Conservation (phyloP, 345 rosid genomes). For the Laguncularia racemosa region DNA sequence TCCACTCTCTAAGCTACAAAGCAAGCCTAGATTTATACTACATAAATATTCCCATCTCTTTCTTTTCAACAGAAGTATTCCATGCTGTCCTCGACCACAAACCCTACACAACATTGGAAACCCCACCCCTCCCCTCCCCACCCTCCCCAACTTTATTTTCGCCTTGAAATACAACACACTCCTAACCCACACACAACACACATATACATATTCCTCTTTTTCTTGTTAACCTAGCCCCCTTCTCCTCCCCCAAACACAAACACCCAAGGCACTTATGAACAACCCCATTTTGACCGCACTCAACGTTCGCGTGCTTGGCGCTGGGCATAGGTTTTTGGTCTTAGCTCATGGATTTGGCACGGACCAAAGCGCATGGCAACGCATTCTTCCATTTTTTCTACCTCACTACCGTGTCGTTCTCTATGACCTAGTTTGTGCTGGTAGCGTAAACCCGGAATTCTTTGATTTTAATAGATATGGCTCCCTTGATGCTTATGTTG, state of each 20-base stretch:
- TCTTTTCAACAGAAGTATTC: too few species aligned
- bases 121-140: too few species aligned
- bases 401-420: conserved; percentile 46
- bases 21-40: too few species aligned
- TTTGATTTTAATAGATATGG: conserved; percentile 60
- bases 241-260: too few species aligned
- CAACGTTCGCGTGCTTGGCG: conserved; percentile 59
- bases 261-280: conserved; percentile 27
- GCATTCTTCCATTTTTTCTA: conserved; percentile 57
- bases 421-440: conserved; percentile 81
- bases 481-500: conserved; percentile 63
- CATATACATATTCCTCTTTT: neutral
- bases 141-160: too few species aligned
- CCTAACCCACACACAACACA: too few species aligned
- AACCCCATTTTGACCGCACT: conserved; percentile 53
- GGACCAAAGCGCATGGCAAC: conserved; percentile 85
- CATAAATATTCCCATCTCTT: too few species aligned
- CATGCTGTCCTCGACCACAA: too few species aligned
- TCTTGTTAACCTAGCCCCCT: neutral
- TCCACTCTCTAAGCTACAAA: too few species aligned
- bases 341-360: conserved; percentile 84
- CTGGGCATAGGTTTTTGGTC: conserved; percentile 57
- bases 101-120: too few species aligned
- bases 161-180: too few species aligned
- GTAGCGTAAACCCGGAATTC: conserved; percentile 74